phyloP scores from a whole-genome alignment of 2,329 filamentous ascomycete genomes.

The Allantophomopsis lycopodina region DNA sequence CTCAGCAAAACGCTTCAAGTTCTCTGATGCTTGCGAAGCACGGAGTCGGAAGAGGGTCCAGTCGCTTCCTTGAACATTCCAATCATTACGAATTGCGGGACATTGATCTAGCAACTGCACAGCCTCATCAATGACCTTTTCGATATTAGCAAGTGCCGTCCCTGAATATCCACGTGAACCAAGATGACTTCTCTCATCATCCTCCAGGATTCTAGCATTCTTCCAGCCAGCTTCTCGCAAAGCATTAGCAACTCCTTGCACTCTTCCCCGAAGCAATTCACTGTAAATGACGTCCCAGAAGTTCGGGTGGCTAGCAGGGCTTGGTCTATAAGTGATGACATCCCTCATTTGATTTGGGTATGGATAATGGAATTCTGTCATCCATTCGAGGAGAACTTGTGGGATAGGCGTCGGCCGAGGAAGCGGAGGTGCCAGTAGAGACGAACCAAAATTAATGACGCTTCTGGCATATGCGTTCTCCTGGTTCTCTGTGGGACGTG shows the following conservation, averaged over 20 bases:
- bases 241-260: constrained; percentile 51
- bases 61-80: constrained; percentile 70
- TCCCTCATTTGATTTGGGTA: constrained; percentile 53
- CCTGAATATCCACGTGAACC: constrained; percentile 48
- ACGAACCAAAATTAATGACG: constrained; percentile 21
- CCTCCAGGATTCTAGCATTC: constrained; percentile 45
- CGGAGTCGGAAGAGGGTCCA: constrained; percentile 77
- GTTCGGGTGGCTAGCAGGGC: constrained; percentile 59
- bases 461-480: constrained; percentile 3
- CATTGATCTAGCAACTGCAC: constrained; percentile 59
- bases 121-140: constrained; percentile 55
- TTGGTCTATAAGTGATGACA: constrained; percentile 50
- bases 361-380: constrained; percentile 60
- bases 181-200: constrained; percentile 45
- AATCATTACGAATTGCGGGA: constrained; percentile 56
- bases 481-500: constrained; percentile 22
- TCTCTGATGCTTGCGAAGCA: constrained; percentile 52
- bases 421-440: constrained; percentile 17
- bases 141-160: constrained; percentile 63
- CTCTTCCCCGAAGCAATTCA: constrained; percentile 61
- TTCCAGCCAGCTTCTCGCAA: constrained; percentile 68
- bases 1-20: constrained; percentile 68
- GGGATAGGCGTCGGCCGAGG: constrained; percentile 44
- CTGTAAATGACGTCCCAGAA: constrained; percentile 83
- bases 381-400: constrained; percentile 71